phyloP scores from a whole-genome alignment of 768 basidiomycete genomes.

The Lentinus brumalis region DNA sequence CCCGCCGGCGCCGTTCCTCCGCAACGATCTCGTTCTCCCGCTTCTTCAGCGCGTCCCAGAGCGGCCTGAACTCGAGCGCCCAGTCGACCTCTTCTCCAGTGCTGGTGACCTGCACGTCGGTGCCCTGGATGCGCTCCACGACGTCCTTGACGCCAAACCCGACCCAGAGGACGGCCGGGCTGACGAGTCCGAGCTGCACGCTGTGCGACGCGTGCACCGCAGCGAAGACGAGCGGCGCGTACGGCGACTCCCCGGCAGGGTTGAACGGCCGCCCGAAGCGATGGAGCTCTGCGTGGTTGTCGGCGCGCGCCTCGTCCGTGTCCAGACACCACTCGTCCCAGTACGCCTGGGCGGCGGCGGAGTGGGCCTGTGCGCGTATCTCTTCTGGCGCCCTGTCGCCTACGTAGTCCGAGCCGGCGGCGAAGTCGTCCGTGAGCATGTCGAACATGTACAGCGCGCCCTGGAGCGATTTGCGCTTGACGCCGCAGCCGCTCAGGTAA shows the following conservation, averaged over 20 bases:
- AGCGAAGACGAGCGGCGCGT: too few relatives aligned
- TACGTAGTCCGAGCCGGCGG: neutral
- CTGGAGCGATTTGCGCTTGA: neutral
- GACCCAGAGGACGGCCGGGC: too few relatives aligned
- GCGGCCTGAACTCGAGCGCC: neutral
- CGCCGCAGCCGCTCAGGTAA: conserved; percentile 11
- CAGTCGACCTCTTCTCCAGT: too few relatives aligned
- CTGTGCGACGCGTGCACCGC: too few relatives aligned
- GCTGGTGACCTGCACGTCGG: too few relatives aligned
- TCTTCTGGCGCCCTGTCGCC: neutral
- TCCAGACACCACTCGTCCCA: neutral
- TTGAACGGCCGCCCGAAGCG: conserved; percentile 1
- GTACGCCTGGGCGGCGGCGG: conserved; percentile 1
- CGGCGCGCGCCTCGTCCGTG: conserved; percentile 1
- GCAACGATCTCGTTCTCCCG: neutral
- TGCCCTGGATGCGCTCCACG: too few relatives aligned
- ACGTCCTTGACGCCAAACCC: too few relatives aligned
- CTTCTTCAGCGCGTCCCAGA: neutral
- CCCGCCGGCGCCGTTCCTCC: neutral
- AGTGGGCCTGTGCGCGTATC: conserved; percentile 4
- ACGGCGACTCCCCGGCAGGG: neutral
- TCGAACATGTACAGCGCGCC: conserved; percentile 10
- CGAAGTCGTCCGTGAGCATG: neutral
- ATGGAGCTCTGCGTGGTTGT: neutral
- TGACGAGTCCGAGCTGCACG: too few relatives aligned